Base-by-base conservation (phyloP, 129 eudicot species). In the Lactuca sativa region DNA sequence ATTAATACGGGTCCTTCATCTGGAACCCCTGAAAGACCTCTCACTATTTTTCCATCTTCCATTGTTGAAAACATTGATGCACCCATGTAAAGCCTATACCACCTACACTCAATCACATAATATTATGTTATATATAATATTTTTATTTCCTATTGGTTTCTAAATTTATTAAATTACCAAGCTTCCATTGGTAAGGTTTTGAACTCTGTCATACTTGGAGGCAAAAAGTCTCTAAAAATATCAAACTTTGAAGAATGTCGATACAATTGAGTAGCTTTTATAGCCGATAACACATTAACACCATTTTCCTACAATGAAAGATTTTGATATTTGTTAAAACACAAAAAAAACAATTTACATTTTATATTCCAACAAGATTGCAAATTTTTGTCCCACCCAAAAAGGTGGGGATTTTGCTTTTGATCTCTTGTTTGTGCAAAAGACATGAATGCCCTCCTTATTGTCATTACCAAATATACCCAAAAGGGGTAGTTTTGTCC, bases 11-110 rank as follows among this genome's bases (percentile, higher is more conserved):
- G 97, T 15, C 99, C 99, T 77, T 90, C 86, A 34, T 72, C 66
- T 0, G 99, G 99, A 71, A 93, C 86, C 53, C 97, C 99, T 2
- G 68, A 71, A 32, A 93, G 85, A 71, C 99, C 97, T 61, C 88
- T 81, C 44, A 85, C 97, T 75, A 93, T 78, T 71, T 61, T 85
- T 58, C 97, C 99, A 75, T 93, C 88, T 47, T 81, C 85, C 82
- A 72, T 58, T 1, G 96, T 90, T 33, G 96, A 90, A 30, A 82
- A 80, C 82, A 78, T 74, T n/a, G 72, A 88, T 41, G 93, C 83
- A 73, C 86, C 82, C 38, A 79, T 77, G 37, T 34, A 61, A 70
- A 78, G 64, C 0, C 78, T 78, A 52, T 66, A 73, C 67, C 65
- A 72, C 77, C 96, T 89, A 78, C 75, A 80, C 64, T 44, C 17